Evolutionary conservation across 1,284 basidiomycete species (phyloP), one percentile per base, ranked within the genome.

Genomic region (Blastosporella zonata): DNA sequence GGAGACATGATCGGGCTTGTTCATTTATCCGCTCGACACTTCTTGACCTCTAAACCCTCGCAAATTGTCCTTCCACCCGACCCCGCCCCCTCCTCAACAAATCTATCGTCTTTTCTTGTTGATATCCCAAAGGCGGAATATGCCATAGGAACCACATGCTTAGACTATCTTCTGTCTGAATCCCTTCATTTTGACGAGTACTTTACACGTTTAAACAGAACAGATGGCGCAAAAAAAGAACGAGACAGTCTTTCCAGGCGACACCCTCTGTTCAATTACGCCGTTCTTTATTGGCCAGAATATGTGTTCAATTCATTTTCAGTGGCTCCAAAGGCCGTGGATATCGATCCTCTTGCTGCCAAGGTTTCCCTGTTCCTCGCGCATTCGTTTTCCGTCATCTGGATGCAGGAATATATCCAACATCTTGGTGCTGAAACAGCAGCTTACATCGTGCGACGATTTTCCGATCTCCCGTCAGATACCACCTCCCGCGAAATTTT

Each of bases 1-100:
- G 46, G 46, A 18, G 46, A 47, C 25, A 42, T 40, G 39, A 42
- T 47, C 10, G 38, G 39, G 0, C 38, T 42, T 18, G 39, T 47
- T 15, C 46, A 47, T 42, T 23, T 47, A 35, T 47, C 46, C 3
- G 46, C 39, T 7, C 38, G 25, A 13, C 46, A 47, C 10, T 47
- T 47, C n/a, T 29, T 47, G 18, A 27, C 21, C 5, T 25, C 39
- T n/a, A 15, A 20, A 22, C 15, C 17, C 5, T 6, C 18, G 1
- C 1, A 47, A 6, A 29, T 41, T 2, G 28, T 29, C 17, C 40
- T 42, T n/a, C 40, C 40, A 42, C 28, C 40, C 6, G 43, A 41
- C 22, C 48, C 41, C 18, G 21, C 21, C 10, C 12, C 31, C 38
- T 41, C 37, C 5, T 28, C 23, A n/a, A 6, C 17, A 4, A 36